These are phyloP conservation scores for Eucalyptus cloeziana DNA, from an alignment of 345 rosid genomes.

Conservation along the genomic window DNA sequence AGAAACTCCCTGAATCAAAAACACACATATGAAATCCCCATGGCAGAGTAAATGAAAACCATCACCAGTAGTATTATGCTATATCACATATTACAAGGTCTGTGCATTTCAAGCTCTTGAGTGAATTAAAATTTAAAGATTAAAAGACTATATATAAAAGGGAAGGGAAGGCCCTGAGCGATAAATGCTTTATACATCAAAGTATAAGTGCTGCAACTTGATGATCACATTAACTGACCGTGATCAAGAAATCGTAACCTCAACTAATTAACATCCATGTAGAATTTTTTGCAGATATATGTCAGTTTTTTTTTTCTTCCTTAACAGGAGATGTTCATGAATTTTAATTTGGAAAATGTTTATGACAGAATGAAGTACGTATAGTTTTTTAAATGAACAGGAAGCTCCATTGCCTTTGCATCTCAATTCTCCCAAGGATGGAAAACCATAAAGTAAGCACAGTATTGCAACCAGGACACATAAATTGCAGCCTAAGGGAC, in stretches of 20 bases:
- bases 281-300: neutral
- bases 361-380: neutral
- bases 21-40: neutral
- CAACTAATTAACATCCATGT: neutral
- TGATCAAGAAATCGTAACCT: neutral
- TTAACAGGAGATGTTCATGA: neutral
- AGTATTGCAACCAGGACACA: neutral
- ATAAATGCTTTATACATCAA: neutral
- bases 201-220: neutral
- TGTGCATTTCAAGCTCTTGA: neutral
- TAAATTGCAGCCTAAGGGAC: neutral
- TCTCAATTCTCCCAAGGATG: neutral
- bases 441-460: neutral
- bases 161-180: neutral
- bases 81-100: neutral
- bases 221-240: neutral
- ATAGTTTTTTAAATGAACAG: neutral
- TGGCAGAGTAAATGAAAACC: neutral
- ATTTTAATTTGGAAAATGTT: neutral
- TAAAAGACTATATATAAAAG: neutral
- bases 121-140: neutral
- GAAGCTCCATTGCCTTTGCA: neutral
- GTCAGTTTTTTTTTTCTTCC: neutral
- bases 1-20: constrained; percentile 77
- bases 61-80: neutral